Evolutionary conservation across 768 basidiomycete species (phyloP), one percentile per base, ranked within the genome.

Genomic region (Lactifluus rugatus): DNA sequence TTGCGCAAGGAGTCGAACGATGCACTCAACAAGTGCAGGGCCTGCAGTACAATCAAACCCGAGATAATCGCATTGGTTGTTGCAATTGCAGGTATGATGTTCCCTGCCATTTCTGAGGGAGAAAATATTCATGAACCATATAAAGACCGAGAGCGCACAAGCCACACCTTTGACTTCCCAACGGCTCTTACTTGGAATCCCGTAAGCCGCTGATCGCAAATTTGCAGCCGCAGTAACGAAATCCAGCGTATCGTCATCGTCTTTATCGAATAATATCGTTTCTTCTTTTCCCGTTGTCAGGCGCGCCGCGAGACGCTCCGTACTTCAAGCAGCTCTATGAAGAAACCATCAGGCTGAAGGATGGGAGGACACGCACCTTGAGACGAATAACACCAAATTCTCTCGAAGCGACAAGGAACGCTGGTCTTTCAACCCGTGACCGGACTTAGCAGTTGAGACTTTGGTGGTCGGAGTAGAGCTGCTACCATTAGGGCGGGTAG

Each of bases 81-180:
- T 5, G 96, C 96, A 66, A 99, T 98, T 1, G 96, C 96, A 6
- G 96, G 96, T 62, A 98, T 99, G 66, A 99, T 98, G 71, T 99
- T 99, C 10, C 96, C 96, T 0, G 96, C 96, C 91, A 97, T 98
- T 72, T 97, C 94, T 95, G 70, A 21, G 23, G 13, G 47, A 1
- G 19, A 19, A 14, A 37, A 42, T 36, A 5, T 48, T 48, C 23
- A 31, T 58, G 19, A 56, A 36, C 32, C 34, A 9, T 49, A 32
- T 14, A 13, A 26, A 57, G 37, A 52, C 36, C 17, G 48, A 45
- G 16, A 51, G n/a, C 28, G 36, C 48, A 17, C 25, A 39, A 2
- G 1, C 64, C 71, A 44, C 52, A 90, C 93, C 93, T 81, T 99
- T 99, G 50, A 99, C 85, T 69, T 97, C 87, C 90, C 95, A 99